Evolutionary conservation across 768 basidiomycete species (phyloP), one percentile per base, ranked within the genome.

Genomic region (Kockovaella imperatae): DNA sequence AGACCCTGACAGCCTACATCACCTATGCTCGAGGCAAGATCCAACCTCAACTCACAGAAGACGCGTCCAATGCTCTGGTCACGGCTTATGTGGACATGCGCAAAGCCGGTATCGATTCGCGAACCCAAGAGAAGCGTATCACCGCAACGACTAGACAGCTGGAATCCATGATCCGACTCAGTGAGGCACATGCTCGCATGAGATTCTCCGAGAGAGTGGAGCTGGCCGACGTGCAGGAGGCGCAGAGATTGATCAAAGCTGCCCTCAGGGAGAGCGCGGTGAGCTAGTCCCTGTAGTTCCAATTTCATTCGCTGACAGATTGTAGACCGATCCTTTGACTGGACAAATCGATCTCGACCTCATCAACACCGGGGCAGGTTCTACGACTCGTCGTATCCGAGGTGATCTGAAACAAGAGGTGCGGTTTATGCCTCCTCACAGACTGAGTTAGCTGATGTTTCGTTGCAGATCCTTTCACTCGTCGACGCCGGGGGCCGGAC

Each of bases 81-180:
- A 72, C 76, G 4, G 82, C 84, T 26, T 99, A 99, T 72, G 90
- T 95, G 49, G 84, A 87, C 54, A 86, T 99, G 78, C 85, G 95
- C 42, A 85, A 85, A 63, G 82, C 87, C 62, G 93, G 93, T 18
- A 64, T 83, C 46, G 93, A 97, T 67, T 83, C 88, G 1, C 82
- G 88, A 15, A 79, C 80, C 1, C 80, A 79, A 51, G 93, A 97
- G 71, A 87, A 87, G 67, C 82, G 93, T 11, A 99, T 99, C 71
- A 99, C 95, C 0, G 95, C 95, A 0, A 97, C 95, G 26, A 97
- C 95, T 0, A 81, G 95, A 41, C 93, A 99, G 71, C 80, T 99
- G 14, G 95, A 99, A 72, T 86, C 83, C 59, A 87, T 99, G 81
- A 95, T 99, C 62, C 84, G 91, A 4, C 80, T 99, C 23, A 84